phyloP scores from a whole-genome alignment of 75 land plant species.

The Pinus tabuliformis region DNA sequence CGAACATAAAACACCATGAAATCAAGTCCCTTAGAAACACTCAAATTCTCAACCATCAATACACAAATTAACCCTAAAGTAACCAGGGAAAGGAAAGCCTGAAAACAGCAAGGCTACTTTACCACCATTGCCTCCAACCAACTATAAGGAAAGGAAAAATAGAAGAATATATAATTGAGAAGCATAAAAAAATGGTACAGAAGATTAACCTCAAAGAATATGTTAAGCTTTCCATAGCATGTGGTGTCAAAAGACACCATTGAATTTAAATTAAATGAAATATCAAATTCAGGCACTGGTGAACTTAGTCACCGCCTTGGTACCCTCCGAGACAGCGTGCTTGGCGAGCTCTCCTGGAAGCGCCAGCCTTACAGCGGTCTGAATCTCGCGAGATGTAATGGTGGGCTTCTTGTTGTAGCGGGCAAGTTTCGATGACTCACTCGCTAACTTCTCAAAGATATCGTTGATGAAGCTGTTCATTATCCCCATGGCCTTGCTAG shows the following conservation, averaged over 20 bases:
- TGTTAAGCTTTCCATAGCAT: neutral
- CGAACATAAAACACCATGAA: too few relatives aligned
- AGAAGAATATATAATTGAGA: too few relatives aligned
- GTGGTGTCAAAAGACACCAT: neutral
- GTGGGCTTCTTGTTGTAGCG: constrained; percentile 45
- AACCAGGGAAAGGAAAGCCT: too few relatives aligned
- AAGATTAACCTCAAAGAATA: too few relatives aligned
- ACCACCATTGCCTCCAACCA: too few relatives aligned
- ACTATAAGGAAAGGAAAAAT: too few relatives aligned
- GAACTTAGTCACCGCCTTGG: constrained; percentile 47
- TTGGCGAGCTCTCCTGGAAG: constrained; percentile 58
- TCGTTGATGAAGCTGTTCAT: constrained; percentile 61
- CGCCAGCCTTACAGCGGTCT: constrained; percentile 55
- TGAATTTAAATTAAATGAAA: neutral
- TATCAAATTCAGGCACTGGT: constrained; percentile 5
- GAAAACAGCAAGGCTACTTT: too few relatives aligned
- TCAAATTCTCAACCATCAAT: too few relatives aligned
- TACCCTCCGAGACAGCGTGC: constrained; percentile 69
- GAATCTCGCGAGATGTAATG: constrained; percentile 65
- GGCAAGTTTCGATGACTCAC: constrained; percentile 52
- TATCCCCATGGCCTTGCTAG: constrained; percentile 65
- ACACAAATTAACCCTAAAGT: too few relatives aligned
- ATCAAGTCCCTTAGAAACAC: too few relatives aligned
- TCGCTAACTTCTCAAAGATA: constrained; percentile 70
- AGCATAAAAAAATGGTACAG: too few relatives aligned